phyloP scores from a whole-genome alignment of 2,329 filamentous ascomycete genomes.

The Dothistroma pini region DNA sequence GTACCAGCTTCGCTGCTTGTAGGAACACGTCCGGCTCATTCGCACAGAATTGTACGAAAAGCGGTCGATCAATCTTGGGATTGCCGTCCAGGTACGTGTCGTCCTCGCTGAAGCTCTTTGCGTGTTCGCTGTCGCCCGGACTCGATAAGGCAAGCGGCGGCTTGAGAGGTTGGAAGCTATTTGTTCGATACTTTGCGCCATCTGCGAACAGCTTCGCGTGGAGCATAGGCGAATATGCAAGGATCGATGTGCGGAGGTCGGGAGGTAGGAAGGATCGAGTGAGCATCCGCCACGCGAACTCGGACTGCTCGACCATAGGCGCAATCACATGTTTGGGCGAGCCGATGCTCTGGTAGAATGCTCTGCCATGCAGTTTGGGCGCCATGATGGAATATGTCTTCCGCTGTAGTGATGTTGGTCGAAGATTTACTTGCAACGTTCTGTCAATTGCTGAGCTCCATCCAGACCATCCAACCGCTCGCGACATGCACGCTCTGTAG shows the following conservation, averaged over 20 bases:
- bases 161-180: constrained; percentile 71
- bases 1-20: constrained; percentile 70
- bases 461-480: background rate
- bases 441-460: background rate
- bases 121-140: constrained; percentile 22
- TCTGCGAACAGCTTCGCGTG: constrained; percentile 87
- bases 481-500: background rate
- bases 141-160: constrained; percentile 23
- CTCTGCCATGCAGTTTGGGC: constrained; percentile 57
- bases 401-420: background rate
- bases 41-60: constrained; percentile 96
- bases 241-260: constrained; percentile 56
- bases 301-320: constrained; percentile 97
- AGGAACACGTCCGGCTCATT: constrained; percentile 80
- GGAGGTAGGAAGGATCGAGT: constrained; percentile 84
- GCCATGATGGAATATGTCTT: constrained; percentile 21
- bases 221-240: constrained; percentile 95
- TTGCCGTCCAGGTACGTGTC: constrained; percentile 77
- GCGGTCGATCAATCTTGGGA: constrained; percentile 74
- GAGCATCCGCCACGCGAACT: constrained; percentile 97
- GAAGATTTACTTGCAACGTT: background rate
- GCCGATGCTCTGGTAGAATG: constrained; percentile 93
- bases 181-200: constrained; percentile 68
- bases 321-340: constrained; percentile 87
- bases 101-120: constrained; percentile 21